A percentile compares a stretch with the other conserved stretches of the same genome.
phyloP scores from a whole-genome alignment of 345 rosid genomes.

The Adansonia digitata region DNA sequence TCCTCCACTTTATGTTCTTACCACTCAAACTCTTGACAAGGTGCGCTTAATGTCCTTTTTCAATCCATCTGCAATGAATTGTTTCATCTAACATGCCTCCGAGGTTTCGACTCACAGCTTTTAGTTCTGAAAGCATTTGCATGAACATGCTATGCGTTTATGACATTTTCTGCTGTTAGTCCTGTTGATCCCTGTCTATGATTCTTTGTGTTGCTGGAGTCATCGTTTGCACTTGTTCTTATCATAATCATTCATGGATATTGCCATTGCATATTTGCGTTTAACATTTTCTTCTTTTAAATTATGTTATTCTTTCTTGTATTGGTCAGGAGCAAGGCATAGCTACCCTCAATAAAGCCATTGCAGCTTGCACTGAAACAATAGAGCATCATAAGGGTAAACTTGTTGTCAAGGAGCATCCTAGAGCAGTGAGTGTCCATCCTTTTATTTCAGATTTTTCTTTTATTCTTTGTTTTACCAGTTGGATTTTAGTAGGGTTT shows the following conservation, averaged over 20 bases:
- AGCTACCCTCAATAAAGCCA: constrained; percentile 68
- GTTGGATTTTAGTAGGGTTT: too few relatives aligned
- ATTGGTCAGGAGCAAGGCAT: constrained; percentile 85
- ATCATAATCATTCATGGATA: not conserved
- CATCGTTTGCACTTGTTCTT: not conserved
- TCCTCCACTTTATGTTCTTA: constrained; percentile 92
- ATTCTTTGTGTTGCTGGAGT: not conserved
- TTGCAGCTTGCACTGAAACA: constrained; percentile 66
- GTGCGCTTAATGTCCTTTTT: constrained; percentile 26
- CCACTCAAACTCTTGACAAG: too few relatives aligned
- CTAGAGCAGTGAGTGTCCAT: constrained; percentile 77
- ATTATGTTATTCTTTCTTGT: not conserved
- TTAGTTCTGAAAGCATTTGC: not conserved
- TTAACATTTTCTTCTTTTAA: not conserved
- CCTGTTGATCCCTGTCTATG: too few relatives aligned
- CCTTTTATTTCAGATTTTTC: not conserved
- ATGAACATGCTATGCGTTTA: not conserved
- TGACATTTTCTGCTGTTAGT: not conserved
- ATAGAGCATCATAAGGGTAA: constrained; percentile 85
- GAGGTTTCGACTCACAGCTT: not conserved
- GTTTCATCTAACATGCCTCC: not conserved
- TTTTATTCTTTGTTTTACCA: too few relatives aligned
- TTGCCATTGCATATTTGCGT: not conserved
- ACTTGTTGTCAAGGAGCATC: constrained; percentile 77
- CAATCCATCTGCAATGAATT: not conserved